Base-by-base conservation (phyloP, 192 early-diverging fungal genomes). In the Rhizophagus clarus region DNA sequence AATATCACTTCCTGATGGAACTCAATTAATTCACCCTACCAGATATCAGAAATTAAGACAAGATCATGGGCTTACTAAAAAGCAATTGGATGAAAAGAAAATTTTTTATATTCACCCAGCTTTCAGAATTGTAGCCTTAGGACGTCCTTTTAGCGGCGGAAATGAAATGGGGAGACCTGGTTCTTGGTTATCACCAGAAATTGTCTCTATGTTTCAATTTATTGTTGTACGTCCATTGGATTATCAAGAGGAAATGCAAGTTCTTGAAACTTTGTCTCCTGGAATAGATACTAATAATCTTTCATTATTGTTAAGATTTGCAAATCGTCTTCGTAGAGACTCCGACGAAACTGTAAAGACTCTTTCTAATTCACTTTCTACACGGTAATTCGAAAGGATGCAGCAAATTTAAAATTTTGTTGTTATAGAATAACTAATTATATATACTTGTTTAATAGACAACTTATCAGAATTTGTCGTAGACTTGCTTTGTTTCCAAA, bases 51-150 rank as follows among this genome's bases (percentile, higher is more conserved):
- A 83, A 20, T 69, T 95, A 26, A 85, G 85, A 60, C 80, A 86
- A 24, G 82, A 85, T 26, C 51, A 88, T 29, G 85, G 86, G 6
- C 82, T 86, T 79, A 86, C 89, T 26, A 28, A 72, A 15, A 81
- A 90, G 17, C 79, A 93, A 28, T 81, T 92, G 72, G 82, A 80
- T 5, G 79, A 85, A 40, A 83, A 85, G 24, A 81, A 85, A n/a
- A 80, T 94, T 34, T 68, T 88, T 42, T 87, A 86, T 7, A 89
- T 94, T 29, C 90, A 94, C 72, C 92, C 93, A 24, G 82, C 90
- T 11, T 95, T 95, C 86, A 87, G 94, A 24, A 91, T 95, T 79
- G 89, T 95, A 45, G 91, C 91, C 24, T 85, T 92, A 11, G 90
- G 89, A 14, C 83, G 90, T 80, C 84, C 91, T 14, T 80, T 82